Conservation (phyloP, 768 basidiomycete genomes). For the Lactifluus piperatus region DNA sequence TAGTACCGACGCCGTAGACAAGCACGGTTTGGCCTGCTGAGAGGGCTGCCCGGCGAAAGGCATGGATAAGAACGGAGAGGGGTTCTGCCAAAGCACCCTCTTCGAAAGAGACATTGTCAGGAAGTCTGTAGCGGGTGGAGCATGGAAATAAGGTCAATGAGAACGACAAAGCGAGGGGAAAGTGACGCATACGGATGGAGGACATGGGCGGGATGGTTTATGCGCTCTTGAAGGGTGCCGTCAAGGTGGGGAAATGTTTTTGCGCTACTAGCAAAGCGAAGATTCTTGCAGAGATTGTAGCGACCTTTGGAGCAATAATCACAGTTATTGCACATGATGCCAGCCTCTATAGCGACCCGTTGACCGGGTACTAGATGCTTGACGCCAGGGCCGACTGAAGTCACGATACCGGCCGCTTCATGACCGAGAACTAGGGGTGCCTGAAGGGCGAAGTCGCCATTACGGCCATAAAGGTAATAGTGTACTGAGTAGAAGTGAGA, state of each 20-base stretch:
- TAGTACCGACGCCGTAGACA: slow-evolving; percentile 88
- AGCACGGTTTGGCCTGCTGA: slow-evolving; percentile 60
- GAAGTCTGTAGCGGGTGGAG: slow-evolving; percentile 41
- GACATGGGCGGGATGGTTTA: slow-evolving; percentile 84
- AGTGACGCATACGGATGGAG: slow-evolving; percentile 65
- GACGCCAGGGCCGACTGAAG: slow-evolving; percentile 71
- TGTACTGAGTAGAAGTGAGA: slow-evolving; percentile 48
- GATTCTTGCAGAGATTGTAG: slow-evolving; percentile 87
- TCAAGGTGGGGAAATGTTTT: slow-evolving; percentile 91
- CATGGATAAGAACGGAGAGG: slow-evolving; percentile 79
- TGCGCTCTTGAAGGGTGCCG: slow-evolving; percentile 78
- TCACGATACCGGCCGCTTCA: slow-evolving; percentile 83
- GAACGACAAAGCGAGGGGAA: not conserved
- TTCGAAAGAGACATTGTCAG: slow-evolving; percentile 67
- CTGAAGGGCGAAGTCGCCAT: slow-evolving; percentile 85
- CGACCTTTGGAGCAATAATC: slow-evolving; percentile 61
- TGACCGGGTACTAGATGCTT: slow-evolving; percentile 61
- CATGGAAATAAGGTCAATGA: not conserved
- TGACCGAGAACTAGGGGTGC: slow-evolving; percentile 88
- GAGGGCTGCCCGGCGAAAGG: slow-evolving; percentile 37
- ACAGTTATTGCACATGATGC: slow-evolving; percentile 78
- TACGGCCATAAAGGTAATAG: slow-evolving; percentile 83
- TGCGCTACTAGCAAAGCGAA: slow-evolving; percentile 87
- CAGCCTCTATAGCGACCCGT: slow-evolving; percentile 90
- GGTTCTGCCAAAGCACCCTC: slow-evolving; percentile 89